A percentile compares a stretch with the other conserved stretches of the same genome.
Evolutionary conservation across 2,329 filamentous ascomycete genomes (phyloP).

Genomic region (Dactylella cylindrospora): DNA sequence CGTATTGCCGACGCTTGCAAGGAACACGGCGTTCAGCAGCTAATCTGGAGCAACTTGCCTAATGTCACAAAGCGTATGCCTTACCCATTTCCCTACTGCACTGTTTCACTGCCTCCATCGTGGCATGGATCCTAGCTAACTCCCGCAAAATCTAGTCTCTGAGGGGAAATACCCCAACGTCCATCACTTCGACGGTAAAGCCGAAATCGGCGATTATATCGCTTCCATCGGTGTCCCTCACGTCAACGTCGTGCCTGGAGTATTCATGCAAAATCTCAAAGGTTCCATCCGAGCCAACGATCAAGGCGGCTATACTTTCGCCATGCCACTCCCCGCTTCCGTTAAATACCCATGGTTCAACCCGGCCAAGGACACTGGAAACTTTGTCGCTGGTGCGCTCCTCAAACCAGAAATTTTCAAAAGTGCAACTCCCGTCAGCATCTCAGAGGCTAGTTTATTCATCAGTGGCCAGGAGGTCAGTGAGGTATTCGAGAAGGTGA

Average conservation of each 20-base stretch:
- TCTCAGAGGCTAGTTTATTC: conserved; percentile 20
- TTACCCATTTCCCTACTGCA: not conserved
- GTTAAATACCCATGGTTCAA: conserved; percentile 53
- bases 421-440: conserved; percentile 22
- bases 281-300: conserved; percentile 8
- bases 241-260: conserved; percentile 60
- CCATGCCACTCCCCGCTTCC: conserved; percentile 48
- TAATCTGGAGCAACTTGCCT: conserved; percentile 51
- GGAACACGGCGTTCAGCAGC: conserved; percentile 50
- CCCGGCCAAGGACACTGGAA: conserved; percentile 53
- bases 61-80: conserved; percentile 48
- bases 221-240: conserved; percentile 56
- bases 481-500: conserved; percentile 34
- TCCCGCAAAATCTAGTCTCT: conserved; percentile 38
- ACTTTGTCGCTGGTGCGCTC: conserved; percentile 53
- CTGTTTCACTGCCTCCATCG: too few species aligned
- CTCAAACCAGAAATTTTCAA: conserved; percentile 45
- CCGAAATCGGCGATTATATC: conserved; percentile 60
- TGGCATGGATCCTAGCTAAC: too few species aligned
- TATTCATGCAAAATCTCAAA: conserved; percentile 60
- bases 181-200: conserved; percentile 62
- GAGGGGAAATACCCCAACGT: conserved; percentile 49
- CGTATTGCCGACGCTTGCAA: conserved; percentile 57
- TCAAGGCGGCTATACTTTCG: conserved; percentile 42
- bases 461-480: conserved; percentile 32